A percentile compares a stretch with the other conserved stretches of the same genome.
These are phyloP conservation scores for Macrolepiota fuliginosa DNA, from an alignment of 768 basidiomycete species.

Conservation along the genomic window DNA sequence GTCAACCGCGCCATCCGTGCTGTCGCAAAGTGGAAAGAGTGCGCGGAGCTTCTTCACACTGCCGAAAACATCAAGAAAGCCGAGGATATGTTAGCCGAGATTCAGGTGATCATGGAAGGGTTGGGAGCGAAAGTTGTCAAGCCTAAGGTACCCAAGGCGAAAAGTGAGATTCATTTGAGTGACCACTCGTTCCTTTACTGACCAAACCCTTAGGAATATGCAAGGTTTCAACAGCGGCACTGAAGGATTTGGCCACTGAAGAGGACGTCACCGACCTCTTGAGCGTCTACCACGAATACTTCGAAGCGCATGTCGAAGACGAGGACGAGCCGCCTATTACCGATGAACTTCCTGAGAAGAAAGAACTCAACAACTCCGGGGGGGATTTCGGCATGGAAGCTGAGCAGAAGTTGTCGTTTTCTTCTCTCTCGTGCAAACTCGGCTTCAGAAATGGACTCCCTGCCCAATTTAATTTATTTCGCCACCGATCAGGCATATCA, in stretches of 20 bases:
- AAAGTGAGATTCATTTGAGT: neutral
- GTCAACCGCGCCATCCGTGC: neutral
- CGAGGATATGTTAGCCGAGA: neutral
- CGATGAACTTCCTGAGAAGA: neutral
- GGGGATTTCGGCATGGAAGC: neutral
- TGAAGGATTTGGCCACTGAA: neutral
- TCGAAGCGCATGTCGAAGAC: neutral
- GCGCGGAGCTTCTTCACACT: neutral
- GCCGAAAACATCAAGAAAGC: neutral
- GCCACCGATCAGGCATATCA: neutral
- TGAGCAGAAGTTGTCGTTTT: neutral
- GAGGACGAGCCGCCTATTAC: neutral
- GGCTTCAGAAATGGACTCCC: neutral
- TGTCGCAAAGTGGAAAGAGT: neutral
- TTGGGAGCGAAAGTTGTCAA: neutral
- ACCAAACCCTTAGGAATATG: neutral
- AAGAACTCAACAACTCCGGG: neutral
- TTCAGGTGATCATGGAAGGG: neutral
- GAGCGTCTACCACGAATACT: neutral
- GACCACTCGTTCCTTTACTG: neutral
- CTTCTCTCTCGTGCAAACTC: neutral
- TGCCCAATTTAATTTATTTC: neutral
- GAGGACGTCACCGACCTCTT: constrained; percentile 2
- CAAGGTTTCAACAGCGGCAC: neutral
- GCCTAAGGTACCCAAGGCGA: neutral